Evolutionary conservation across 164 flowering plant genomes (phyloP), one percentile per base, ranked within the genome.

Genomic region (Pachysandra terminalis): DNA sequence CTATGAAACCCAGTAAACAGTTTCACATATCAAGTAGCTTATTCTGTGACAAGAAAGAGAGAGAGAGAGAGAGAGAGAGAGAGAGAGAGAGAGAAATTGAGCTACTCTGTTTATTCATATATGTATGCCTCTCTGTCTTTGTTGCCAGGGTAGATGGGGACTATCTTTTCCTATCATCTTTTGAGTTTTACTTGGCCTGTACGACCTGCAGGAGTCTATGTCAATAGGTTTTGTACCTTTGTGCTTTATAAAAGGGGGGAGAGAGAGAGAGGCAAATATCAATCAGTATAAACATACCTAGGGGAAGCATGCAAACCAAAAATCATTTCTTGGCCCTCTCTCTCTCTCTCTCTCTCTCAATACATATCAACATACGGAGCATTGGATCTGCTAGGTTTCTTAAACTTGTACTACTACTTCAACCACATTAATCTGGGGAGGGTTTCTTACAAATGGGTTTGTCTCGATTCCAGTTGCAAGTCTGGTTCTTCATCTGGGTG

Each of bases 81-180:
- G 15, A 27, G 61, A 61, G 63, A 59, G 67, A 65, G 68, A 74
- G 82, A 75, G 73, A 63, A 66, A n/a, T 45, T 69, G 66, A 69
- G 71, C 75, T 37, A n/a, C 77, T 68, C 75, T 80, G 60, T 73
- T 71, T 77, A 63, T 65, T 75, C 60, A 75, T 48, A 24, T 41
- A 17, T 67, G 25, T 48, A n/a, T n/a, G n/a, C n/a, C 41, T 59
- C 63, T 59, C 56, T 48, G 25, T 59, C 56, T 59, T 49, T 76
- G 61, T 70, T 28, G 77, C 65, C 76, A 77, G 78, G 73, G 76
- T 70, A 64, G 69, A 48, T 60, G 73, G 83, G 86, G 85, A 78
- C 83, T 82, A 78, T 69, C 65, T 79, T 74, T 71, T 57, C 57
- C 69, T 48, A 56, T 48, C 71, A 49, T 56, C 67, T 78, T 71